phyloP scores from a whole-genome alignment of 2,329 filamentous ascomycete species.

The Apiospora rasikravindrae region DNA sequence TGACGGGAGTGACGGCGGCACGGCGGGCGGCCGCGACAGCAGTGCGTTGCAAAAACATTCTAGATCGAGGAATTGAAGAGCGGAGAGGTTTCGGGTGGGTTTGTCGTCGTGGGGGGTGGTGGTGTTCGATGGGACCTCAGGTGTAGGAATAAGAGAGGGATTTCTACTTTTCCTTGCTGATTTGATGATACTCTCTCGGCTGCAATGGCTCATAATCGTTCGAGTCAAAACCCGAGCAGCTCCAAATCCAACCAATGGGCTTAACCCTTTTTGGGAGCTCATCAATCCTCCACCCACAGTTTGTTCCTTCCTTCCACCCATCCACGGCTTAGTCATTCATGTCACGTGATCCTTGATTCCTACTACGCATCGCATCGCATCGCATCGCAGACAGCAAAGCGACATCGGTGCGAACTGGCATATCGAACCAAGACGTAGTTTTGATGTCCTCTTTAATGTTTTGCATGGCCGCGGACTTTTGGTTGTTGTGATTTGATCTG shows the following conservation, averaged over 20 bases:
- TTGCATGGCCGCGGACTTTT: no score
- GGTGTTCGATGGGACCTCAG: slow-evolving; percentile 10
- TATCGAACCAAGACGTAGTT: no score
- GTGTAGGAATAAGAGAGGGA: slow-evolving; percentile 43
- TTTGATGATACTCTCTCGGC: slow-evolving; percentile 37
- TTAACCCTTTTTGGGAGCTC: slow-evolving; percentile 10
- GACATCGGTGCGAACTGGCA: no score
- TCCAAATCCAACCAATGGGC: slow-evolving; percentile 12
- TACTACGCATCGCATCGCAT: no score
- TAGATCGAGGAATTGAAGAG: slow-evolving; percentile 37
- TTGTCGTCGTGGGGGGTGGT: slow-evolving; percentile 32
- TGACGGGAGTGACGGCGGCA: slow-evolving; percentile 56
- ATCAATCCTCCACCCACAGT: not conserved
- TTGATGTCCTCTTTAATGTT: no score
- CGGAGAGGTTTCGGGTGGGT: slow-evolving; percentile 27
- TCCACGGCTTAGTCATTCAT: not conserved
- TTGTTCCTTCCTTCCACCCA: not conserved
- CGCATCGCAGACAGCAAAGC: no score
- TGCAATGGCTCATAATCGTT: slow-evolving; percentile 18
- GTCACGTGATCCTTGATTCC: not conserved
- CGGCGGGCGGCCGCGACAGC: slow-evolving; percentile 66
- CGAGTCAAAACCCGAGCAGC: slow-evolving; percentile 14
- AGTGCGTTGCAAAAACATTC: slow-evolving; percentile 70
- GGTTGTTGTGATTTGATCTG: no score
- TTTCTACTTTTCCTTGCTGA: slow-evolving; percentile 53